Conservation (phyloP, 495 filamentous ascomycete species). For the Tuber melanosporum region DNA sequence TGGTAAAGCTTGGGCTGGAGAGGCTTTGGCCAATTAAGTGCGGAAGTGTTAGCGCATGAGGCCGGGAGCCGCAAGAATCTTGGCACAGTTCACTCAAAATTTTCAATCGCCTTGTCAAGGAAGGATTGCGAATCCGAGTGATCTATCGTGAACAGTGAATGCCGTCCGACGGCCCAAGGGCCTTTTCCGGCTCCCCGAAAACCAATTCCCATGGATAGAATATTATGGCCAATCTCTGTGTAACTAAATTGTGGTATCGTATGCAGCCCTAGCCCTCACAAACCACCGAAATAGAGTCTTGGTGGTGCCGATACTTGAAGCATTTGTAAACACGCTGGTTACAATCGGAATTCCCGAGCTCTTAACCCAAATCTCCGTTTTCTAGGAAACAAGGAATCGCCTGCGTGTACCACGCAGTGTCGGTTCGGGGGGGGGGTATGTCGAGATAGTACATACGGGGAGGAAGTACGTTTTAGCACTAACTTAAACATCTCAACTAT, state of each 20-base stretch:
- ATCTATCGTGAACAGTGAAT: neutral
- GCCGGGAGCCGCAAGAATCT: neutral
- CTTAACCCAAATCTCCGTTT: neutral
- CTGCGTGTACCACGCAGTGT: no score
- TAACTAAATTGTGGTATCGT: neutral
- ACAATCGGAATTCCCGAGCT: neutral
- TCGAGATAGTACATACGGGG: no score
- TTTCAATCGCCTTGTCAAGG: neutral
- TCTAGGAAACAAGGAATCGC: no score
- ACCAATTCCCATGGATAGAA: neutral
- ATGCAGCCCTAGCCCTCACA: neutral
- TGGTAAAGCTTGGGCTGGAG: neutral
- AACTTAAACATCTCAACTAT: no score
- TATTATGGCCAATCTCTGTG: neutral
- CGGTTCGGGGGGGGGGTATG: no score
- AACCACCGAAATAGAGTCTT: neutral
- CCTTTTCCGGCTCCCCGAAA: neutral
- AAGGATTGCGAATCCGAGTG: neutral
- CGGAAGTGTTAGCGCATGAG: neutral
- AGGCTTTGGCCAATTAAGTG: neutral
- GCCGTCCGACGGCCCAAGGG: no score
- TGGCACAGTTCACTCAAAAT: neutral
- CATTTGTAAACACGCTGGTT: neutral
- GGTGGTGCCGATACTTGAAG: neutral
- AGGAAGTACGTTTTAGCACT: no score